Evolutionary conservation across 495 filamentous ascomycete genomes (phyloP).

Genomic region (Bathelium albidoporum): DNA sequence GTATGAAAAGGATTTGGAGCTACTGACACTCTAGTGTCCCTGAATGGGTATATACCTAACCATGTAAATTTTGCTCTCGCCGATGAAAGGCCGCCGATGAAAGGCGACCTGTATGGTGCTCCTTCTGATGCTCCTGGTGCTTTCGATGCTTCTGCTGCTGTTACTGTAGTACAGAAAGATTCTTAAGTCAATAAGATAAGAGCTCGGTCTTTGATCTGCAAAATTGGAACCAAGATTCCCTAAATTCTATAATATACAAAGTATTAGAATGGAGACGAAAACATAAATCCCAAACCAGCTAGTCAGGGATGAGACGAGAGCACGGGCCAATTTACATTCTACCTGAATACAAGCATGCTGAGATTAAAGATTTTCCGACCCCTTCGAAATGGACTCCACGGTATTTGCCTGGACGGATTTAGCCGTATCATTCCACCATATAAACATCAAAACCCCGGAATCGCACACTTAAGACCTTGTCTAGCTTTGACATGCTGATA

Average conservation of each 20-base stretch:
- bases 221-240: not conserved
- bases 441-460: not conserved
- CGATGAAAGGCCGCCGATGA: too few relatives aligned
- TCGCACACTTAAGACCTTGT: not conserved
- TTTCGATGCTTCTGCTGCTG: not conserved
- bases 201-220: not conserved
- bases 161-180: not conserved
- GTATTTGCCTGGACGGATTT: not conserved
- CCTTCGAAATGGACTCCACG: not conserved
- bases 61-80: not conserved
- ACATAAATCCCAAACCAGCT: not conserved
- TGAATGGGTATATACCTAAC: too few relatives aligned
- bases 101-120: not conserved
- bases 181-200: not conserved
- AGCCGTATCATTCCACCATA: constrained; percentile 3
- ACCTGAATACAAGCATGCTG: not conserved
- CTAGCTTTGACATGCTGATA: not conserved
- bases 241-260: not conserved
- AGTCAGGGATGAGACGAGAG: not conserved
- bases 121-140: not conserved
- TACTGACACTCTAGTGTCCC: too few relatives aligned
- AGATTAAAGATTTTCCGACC: not conserved
- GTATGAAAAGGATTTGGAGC: too few relatives aligned
- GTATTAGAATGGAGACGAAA: not conserved
- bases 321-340: not conserved